These are phyloP conservation scores for Fusarium verticillioides DNA, from an alignment of 2,329 filamentous ascomycete species.

Conservation along the genomic window DNA sequence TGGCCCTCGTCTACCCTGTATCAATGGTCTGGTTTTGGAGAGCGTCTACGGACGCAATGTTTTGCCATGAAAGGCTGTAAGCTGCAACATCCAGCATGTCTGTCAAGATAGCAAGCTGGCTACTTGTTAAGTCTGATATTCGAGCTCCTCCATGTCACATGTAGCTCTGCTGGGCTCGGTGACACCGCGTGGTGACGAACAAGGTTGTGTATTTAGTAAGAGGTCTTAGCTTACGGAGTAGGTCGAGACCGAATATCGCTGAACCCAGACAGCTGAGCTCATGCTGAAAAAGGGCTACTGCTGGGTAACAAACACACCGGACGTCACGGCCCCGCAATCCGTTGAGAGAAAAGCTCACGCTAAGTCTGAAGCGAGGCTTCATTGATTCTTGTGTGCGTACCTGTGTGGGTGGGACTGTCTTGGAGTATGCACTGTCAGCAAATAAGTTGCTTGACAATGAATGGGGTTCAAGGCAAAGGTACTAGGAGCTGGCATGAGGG, in stretches of 20 bases:
- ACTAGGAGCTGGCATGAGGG: constrained; percentile 7
- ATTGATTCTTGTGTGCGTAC: constrained; percentile 13
- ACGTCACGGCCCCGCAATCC: constrained; percentile 36
- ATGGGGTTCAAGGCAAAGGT: constrained; percentile 2
- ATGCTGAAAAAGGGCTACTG: background rate
- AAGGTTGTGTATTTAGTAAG: background rate
- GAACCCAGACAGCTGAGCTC: background rate
- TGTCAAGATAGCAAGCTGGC: background rate
- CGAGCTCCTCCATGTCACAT: background rate
- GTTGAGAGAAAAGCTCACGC: constrained; percentile 16
- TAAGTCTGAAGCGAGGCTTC: constrained; percentile 26
- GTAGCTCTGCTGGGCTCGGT: background rate
- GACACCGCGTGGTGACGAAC: background rate
- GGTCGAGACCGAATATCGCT: background rate
- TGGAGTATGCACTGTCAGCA: background rate
- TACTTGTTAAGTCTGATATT: background rate
- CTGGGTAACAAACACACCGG: constrained; percentile 5
- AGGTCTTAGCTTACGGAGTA: background rate
- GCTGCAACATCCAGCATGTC: background rate
- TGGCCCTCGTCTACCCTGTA: background rate
- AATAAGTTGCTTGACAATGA: constrained; percentile 24
- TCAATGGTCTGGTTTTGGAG: background rate
- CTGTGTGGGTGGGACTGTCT: constrained; percentile 2
- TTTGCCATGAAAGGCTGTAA: background rate
- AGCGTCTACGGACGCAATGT: background rate